phyloP scores from a whole-genome alignment of 2,329 filamentous ascomycete species.

The Metarhizium album region DNA sequence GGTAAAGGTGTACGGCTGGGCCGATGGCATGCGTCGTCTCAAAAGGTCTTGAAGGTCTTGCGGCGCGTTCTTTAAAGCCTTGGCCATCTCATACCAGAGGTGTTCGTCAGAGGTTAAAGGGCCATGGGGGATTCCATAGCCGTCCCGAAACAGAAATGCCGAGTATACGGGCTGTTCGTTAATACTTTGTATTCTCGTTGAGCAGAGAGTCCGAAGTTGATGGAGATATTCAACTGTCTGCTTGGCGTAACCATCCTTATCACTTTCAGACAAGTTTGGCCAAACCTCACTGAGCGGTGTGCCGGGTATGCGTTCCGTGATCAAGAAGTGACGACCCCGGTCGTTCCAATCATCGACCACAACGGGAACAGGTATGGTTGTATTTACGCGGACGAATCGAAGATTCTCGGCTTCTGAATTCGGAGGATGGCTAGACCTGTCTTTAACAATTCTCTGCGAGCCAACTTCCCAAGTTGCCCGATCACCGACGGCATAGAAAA shows the following conservation, averaged over 20 bases:
- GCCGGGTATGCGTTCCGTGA: conserved; percentile 9
- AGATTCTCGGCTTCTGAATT: conserved; percentile 5
- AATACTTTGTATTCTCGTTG: conserved; percentile 5
- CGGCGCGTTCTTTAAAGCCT: conserved; percentile 1
- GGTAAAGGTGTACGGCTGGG: conserved; percentile 22
- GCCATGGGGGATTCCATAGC: conserved; percentile 5
- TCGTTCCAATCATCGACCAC: conserved; percentile 9
- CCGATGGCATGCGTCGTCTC: conserved; percentile 4
- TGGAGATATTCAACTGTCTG: conserved; percentile 12
- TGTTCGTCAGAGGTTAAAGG: conserved; percentile 6
- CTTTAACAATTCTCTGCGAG: conserved; percentile 18
- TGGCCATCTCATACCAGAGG: conserved; percentile 6
- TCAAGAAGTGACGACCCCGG: conserved; percentile 8
- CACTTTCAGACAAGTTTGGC: conserved; percentile 11
- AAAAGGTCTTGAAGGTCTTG: conserved; percentile 1
- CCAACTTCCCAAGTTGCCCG: conserved; percentile 21
- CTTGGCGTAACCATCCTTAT: conserved; percentile 16
- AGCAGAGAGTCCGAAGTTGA: conserved; percentile 8
- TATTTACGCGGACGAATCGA: conserved; percentile 7
- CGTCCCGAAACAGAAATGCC: background rate
- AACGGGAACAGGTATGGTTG: conserved; percentile 8
- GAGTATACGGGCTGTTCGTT: conserved; percentile 3
- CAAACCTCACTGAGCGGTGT: conserved; percentile 7
- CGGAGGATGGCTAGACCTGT: conserved; percentile 9
- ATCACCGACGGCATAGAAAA: conserved; percentile 16